Base-by-base conservation (phyloP, 2,329 filamentous ascomycete genomes). In the Macroventuria anomochaeta region DNA sequence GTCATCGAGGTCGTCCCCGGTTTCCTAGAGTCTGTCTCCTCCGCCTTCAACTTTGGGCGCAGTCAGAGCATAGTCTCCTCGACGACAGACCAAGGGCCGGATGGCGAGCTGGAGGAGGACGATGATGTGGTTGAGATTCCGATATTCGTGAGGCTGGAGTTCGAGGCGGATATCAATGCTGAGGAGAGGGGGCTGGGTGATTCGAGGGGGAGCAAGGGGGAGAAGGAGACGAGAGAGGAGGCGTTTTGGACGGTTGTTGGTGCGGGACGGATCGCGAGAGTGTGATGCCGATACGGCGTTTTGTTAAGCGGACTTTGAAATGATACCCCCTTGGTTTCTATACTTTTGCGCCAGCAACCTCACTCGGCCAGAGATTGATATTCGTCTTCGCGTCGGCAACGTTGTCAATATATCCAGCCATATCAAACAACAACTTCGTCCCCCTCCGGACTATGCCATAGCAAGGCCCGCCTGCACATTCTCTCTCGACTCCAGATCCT, bases 241-340 rank as follows among this genome's bases (percentile, higher is more conserved):
- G 92, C 92, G 49, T 97, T 96, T 76, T 99, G 95, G 95, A 92
- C 90, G 77, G 92, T 96, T 17, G 80, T 97, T 29, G 93, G 93
- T 3, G 84, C 96, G 53, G 95, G 95, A 8, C 87, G 87, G 67
- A 95, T 97, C 67, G 84, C 66, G 21, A 36, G 53, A 1, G 28
- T 55, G 42, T 63, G 50, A 62, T 15, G 25, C 36, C 17, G 18
- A 15, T 25, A 8, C 23, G n/a, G n/a, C n/a, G n/a, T n/a, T n/a
- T n/a, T n/a, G n/a, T n/a, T n/a, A n/a, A n/a, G n/a, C n/a, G n/a
- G n/a, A n/a, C n/a, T n/a, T n/a, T n/a, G n/a, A n/a, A 53, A 53
- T 53, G 51, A 54, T 49, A 54, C 51, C 51, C 51, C 26, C n/a
- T n/a, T n/a, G 25, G 31, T 28, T 25, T 34, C 7, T 18, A 8